A percentile compares a stretch with the other conserved stretches of the same genome.
phyloP scores from a whole-genome alignment of 2,329 filamentous ascomycete genomes.

The Trichoderma guizhouense region DNA sequence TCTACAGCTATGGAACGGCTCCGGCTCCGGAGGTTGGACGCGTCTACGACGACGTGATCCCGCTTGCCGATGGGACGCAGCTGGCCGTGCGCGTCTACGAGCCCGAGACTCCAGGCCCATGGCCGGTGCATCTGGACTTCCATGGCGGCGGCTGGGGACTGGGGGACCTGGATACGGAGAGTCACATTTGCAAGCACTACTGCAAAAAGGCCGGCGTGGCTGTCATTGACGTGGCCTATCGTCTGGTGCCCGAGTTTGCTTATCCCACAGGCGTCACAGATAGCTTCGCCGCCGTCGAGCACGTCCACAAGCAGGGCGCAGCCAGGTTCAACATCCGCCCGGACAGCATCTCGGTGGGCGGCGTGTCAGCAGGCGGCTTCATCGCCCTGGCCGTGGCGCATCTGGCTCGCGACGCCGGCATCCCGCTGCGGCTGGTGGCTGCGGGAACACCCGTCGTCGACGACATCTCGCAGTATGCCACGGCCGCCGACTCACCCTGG shows the following conservation, averaged over 20 bases:
- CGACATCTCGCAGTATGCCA: conserved; percentile 37
- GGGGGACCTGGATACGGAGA: conserved; percentile 48
- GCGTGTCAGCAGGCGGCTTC: conserved; percentile 44
- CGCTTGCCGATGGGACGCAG: conserved; percentile 31
- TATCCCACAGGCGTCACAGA: conserved; percentile 50
- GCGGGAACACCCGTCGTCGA: conserved; percentile 41
- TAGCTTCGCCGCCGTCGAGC: conserved; percentile 44
- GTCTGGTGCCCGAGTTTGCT: conserved; percentile 47
- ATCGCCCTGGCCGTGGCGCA: conserved; percentile 39
- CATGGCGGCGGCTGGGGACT: conserved; percentile 51
- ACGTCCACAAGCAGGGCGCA: conserved; percentile 35
- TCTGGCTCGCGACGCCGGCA: conserved; percentile 37
- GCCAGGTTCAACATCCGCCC: conserved; percentile 37
- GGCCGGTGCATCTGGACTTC: conserved; percentile 48
- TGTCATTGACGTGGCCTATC: conserved; percentile 51
- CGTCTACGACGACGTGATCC: conserved; percentile 37
- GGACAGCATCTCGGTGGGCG: conserved; percentile 41
- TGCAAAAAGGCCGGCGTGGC: conserved; percentile 41
- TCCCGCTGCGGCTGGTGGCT: conserved; percentile 38
- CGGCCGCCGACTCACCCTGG: conserved; percentile 37
- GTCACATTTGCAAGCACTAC: conserved; percentile 47
- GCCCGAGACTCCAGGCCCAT: conserved; percentile 38
- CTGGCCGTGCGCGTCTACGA: conserved; percentile 43
- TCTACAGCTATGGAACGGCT: conserved; percentile 44
- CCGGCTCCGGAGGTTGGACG: conserved; percentile 40